These are phyloP conservation scores for Colletotrichum tropicicola DNA, from an alignment of 2,329 filamentous ascomycete genomes.

Conservation along the genomic window DNA sequence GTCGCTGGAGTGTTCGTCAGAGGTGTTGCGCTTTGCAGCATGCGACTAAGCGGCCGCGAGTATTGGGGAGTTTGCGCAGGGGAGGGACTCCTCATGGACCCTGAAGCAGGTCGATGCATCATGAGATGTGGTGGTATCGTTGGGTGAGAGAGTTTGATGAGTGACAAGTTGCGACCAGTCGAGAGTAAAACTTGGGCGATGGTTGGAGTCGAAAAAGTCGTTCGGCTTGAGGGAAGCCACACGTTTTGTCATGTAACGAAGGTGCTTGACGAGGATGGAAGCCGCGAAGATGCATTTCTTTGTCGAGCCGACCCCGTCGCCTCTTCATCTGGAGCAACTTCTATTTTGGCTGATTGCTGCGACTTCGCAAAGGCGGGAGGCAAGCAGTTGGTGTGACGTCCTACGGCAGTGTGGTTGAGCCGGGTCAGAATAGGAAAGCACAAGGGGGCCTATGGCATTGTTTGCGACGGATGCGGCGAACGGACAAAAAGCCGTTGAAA, in stretches of 20 bases:
- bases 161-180: no score
- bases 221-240: not conserved
- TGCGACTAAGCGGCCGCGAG: not conserved
- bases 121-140: not conserved
- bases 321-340: conserved; percentile 20
- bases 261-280: conserved; percentile 8
- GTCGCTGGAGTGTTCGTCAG: conserved; percentile 26
- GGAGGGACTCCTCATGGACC: no score
- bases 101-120: conserved; percentile 16
- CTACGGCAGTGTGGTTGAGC: no score
- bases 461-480: conserved; percentile 12
- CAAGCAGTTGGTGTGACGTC: conserved; percentile 7
- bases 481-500: conserved; percentile 18
- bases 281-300: conserved; percentile 13
- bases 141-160: not conserved
- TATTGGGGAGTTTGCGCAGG: conserved; percentile 9
- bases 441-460: conserved; percentile 11
- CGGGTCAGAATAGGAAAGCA: not conserved
- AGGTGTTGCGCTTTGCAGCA: conserved; percentile 11
- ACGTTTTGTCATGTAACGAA: conserved; percentile 24
- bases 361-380: conserved; percentile 3
- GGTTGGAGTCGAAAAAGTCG: not conserved
- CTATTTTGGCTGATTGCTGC: conserved; percentile 7
- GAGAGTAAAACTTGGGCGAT: no score
- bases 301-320: conserved; percentile 16